These are phyloP conservation scores for Candolleomyces aberdarensis DNA, from an alignment of 768 basidiomycete genomes.

Conservation along the genomic window DNA sequence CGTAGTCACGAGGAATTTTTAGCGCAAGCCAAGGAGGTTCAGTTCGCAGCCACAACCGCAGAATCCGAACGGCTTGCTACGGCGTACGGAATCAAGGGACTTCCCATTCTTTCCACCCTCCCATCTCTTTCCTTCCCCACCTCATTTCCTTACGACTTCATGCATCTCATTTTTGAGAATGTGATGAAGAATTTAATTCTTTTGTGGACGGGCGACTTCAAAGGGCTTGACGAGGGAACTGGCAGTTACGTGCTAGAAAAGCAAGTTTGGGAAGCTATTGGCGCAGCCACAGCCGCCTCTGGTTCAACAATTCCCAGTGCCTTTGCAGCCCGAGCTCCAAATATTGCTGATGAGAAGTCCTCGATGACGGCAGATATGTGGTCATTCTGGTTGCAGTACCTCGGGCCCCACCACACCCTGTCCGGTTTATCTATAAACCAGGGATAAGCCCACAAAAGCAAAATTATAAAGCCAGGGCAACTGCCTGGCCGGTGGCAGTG, in stretches of 20 bases:
- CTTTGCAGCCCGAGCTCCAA: conserved; percentile 33
- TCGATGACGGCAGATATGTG: conserved; percentile 13
- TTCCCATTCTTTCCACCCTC: conserved; percentile 28
- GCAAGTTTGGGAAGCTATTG: conserved; percentile 37
- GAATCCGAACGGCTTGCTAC: conserved; percentile 21
- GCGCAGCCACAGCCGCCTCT: conserved; percentile 27
- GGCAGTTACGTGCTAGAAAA: conserved; percentile 26
- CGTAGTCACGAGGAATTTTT: conserved; percentile 28
- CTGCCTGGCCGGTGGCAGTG: too few species aligned
- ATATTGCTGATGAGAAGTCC: conserved; percentile 9
- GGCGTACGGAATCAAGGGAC: conserved; percentile 30
- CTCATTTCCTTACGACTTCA: conserved; percentile 46
- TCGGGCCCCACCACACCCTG: conserved; percentile 6
- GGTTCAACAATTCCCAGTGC: conserved; percentile 35
- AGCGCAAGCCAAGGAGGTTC: conserved; percentile 18
- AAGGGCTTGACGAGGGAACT: conserved; percentile 28
- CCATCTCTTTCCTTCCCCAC: conserved; percentile 32
- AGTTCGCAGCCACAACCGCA: conserved; percentile 17
- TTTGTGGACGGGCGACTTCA: conserved; percentile 30
- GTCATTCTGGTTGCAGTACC: conserved; percentile 8
- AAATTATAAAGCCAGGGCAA: too few species aligned
- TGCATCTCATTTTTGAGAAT: conserved; percentile 49
- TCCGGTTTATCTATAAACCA: too few species aligned
- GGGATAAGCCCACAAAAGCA: too few species aligned
- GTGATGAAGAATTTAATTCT: conserved; percentile 36